Evolutionary conservation across 495 filamentous ascomycete genomes (phyloP), one percentile per base, ranked within the genome.

Genomic region (Hypoxylon crocopeplum): DNA sequence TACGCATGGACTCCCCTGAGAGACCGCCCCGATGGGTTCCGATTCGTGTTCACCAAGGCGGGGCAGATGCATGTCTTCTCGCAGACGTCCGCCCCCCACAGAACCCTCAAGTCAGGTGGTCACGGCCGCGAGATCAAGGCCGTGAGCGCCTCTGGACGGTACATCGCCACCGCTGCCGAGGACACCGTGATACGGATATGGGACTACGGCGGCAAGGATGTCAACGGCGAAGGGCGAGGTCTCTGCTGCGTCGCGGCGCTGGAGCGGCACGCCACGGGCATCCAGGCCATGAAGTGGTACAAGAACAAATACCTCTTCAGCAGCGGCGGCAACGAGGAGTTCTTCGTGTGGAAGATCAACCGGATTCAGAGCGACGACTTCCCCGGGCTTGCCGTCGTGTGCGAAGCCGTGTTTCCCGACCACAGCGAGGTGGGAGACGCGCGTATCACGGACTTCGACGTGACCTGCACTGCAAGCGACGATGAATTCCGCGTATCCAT

Each of bases 41-140:
- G 68, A n/a, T 76, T 85, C 25, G 70, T 80, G 1, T 86, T 82
- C 67, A 83, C 81, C 16, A 84, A 84, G 64, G 79, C 81, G 5
- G 77, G 79, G 6, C 75, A 75, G 44, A 67, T 87, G 56, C 72
- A 75, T 42, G 59, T 85, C 1, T 76, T 80, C 40, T 78, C 76
- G 1, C 85, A 89, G 46, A 59, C 57, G 0, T 41, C 67, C 1
- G 68, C 80, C 1, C 68, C 75, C 1, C 81, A 87, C 48, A 69
- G 72, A 19, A 71, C 84, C 0, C 64, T 96, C 1, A 84, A 85
- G 21, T 47, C 66, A 0, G 94, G 94, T 0, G 83, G 83, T 0
- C 94, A 99, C 71, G 94, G 94, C 0, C 74, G 94, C 27, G 94
- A 99, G 75, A 89, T 97, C 58, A 93, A 93, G 71, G 79, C 87